These are phyloP conservation scores for Yamadazyma scolyti DNA, from an alignment of 805 yeast genomes.

Conservation along the genomic window DNA sequence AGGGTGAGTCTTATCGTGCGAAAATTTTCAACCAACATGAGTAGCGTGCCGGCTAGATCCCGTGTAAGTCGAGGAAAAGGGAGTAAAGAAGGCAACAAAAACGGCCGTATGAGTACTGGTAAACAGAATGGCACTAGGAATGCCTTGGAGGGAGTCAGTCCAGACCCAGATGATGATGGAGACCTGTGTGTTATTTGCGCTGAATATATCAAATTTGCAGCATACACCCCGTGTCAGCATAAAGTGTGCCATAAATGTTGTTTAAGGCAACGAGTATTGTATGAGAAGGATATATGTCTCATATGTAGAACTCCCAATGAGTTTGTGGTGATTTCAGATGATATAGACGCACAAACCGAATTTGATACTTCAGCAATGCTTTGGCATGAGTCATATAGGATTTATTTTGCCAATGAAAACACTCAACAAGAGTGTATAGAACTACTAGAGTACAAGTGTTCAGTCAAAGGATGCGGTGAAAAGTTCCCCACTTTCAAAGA, in stretches of 20 bases:
- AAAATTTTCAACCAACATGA: no score
- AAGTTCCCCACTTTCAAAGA: slow-evolving; percentile 49
- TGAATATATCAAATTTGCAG: slow-evolving; percentile 56
- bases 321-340: slow-evolving; percentile 55
- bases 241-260: slow-evolving; percentile 79
- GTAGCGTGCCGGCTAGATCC: no score
- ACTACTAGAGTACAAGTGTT: slow-evolving; percentile 57
- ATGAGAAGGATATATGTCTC: slow-evolving; percentile 69
- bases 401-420: slow-evolving; percentile 55
- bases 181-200: slow-evolving; percentile 82
- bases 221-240: slow-evolving; percentile 82
- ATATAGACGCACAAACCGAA: slow-evolving; percentile 21
- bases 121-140: neutral
- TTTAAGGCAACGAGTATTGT: slow-evolving; percentile 77
- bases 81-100: no score
- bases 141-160: neutral
- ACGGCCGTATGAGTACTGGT: no score
- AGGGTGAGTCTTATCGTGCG: neutral
- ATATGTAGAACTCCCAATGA: slow-evolving; percentile 77
- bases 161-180: slow-evolving; percentile 26
- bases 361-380: slow-evolving; percentile 28
- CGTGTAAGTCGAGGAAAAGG: no score
- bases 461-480: slow-evolving; percentile 35
- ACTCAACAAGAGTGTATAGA: slow-evolving; percentile 47
- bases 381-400: slow-evolving; percentile 44